Evolutionary conservation across 345 rosid species (phyloP).

Genomic region (Euphorbia lathyris): DNA sequence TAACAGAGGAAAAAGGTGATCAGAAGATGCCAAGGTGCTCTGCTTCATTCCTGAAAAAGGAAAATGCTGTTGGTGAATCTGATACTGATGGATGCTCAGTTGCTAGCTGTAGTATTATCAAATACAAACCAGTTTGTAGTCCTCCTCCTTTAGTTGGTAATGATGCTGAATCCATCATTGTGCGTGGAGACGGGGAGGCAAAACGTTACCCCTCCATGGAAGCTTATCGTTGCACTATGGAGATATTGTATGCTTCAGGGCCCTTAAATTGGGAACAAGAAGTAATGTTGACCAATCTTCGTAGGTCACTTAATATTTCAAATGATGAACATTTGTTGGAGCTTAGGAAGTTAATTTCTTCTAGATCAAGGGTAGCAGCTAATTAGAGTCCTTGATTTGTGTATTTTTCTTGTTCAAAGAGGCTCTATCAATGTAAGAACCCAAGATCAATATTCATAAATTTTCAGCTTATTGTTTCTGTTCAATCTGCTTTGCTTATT

Average conservation of each 20-base stretch:
- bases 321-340: no score
- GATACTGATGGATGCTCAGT: slow-evolving; percentile 38
- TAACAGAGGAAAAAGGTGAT: slow-evolving; percentile 25
- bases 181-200: not conserved
- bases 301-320: no score
- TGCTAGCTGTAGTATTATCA: slow-evolving; percentile 29
- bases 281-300: no score
- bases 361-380: no score
- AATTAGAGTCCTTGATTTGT: no score
- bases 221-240: no score
- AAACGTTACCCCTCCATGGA: not conserved
- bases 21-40: slow-evolving; percentile 9
- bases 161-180: slow-evolving; percentile 22
- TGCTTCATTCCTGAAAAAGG: slow-evolving; percentile 11
- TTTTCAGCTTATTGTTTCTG: slow-evolving; percentile 27
- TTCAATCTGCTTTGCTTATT: slow-evolving; percentile 25
- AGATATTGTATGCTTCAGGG: no score
- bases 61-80: slow-evolving; percentile 24
- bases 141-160: not conserved
- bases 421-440: slow-evolving; percentile 10
- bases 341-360: slow-evolving; percentile 25
- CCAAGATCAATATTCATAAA: slow-evolving; percentile 14
- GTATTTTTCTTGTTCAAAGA: no score
- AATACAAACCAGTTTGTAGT: slow-evolving; percentile 2
- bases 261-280: no score